These are phyloP conservation scores for Orobanche coerulescens DNA, from an alignment of 257 asterid genomes.

Conservation along the genomic window DNA sequence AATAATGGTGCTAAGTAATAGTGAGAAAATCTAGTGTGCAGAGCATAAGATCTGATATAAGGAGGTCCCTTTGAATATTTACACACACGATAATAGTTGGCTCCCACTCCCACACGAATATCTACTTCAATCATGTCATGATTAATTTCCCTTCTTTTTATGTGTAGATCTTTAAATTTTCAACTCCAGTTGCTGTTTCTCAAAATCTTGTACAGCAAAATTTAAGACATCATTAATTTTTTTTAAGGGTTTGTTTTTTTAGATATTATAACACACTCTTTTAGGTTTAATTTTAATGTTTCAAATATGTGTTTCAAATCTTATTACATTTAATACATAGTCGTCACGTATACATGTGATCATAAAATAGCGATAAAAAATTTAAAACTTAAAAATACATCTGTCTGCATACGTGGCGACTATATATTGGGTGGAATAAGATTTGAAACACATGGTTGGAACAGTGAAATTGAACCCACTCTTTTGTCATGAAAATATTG, in stretches of 20 bases:
- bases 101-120: constrained; percentile 17
- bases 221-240: constrained; percentile 19
- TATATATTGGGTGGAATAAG: too few species aligned
- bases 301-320: too few species aligned
- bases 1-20: background rate
- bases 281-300: too few species aligned
- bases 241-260: background rate
- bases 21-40: background rate
- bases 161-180: constrained; percentile 14
- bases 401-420: too few species aligned
- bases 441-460: too few species aligned
- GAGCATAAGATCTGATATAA: background rate
- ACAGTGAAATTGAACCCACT: too few species aligned
- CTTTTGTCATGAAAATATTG: too few species aligned
- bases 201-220: constrained; percentile 14
- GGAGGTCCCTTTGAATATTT: background rate
- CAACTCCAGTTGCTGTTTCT: background rate
- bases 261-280: background rate
- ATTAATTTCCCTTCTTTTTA: constrained; percentile 33
- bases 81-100: constrained; percentile 13
- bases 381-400: too few species aligned
- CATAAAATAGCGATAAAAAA: too few species aligned
- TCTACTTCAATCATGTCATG: constrained; percentile 33
- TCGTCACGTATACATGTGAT: too few species aligned
- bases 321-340: too few species aligned